Percentiles rank a stretch among this genome's conserved stretches.
phyloP scores from a whole-genome alignment of 2,329 filamentous ascomycete genomes.

The Pseudopyricularia javanii region DNA sequence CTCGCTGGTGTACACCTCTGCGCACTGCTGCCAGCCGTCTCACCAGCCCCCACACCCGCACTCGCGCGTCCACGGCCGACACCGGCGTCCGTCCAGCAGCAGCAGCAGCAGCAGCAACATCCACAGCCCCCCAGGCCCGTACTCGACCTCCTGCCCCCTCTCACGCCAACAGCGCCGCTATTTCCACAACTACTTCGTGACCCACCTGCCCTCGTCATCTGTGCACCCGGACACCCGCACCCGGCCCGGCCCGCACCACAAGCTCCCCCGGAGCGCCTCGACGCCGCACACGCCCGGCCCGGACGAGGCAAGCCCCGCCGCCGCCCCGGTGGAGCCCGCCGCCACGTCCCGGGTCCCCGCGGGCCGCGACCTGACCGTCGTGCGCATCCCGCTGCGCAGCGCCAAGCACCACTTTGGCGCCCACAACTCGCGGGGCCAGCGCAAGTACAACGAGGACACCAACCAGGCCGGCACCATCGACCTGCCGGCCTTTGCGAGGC shows the following conservation, averaged over 20 bases:
- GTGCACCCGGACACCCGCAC: constrained; percentile 73
- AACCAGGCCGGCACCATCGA: constrained; percentile 91
- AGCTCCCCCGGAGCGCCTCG: constrained; percentile 74
- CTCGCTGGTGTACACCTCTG: constrained; percentile 2
- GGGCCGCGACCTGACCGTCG: constrained; percentile 74
- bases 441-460: constrained; percentile 85
- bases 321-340: constrained; percentile 33
- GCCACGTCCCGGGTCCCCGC: constrained; percentile 40
- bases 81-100: not conserved
- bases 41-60: not conserved
- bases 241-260: constrained; percentile 58
- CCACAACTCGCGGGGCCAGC: constrained; percentile 64
- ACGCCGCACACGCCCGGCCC: constrained; percentile 56
- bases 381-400: constrained; percentile 82
- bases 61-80: not conserved
- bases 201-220: constrained; percentile 85
- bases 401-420: constrained; percentile 95
- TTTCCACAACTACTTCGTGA: constrained; percentile 97
- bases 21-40: not conserved
- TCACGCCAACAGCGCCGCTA: constrained; percentile 23
- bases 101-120: not conserved
- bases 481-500: constrained; percentile 80
- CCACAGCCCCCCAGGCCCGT: not conserved
- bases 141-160: constrained; percentile 3
- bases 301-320: constrained; percentile 43